Percentiles rank a stretch among this genome's conserved stretches.
phyloP scores from a whole-genome alignment of 1,139 yeast species.

The Diutina pseudorugosa region DNA sequence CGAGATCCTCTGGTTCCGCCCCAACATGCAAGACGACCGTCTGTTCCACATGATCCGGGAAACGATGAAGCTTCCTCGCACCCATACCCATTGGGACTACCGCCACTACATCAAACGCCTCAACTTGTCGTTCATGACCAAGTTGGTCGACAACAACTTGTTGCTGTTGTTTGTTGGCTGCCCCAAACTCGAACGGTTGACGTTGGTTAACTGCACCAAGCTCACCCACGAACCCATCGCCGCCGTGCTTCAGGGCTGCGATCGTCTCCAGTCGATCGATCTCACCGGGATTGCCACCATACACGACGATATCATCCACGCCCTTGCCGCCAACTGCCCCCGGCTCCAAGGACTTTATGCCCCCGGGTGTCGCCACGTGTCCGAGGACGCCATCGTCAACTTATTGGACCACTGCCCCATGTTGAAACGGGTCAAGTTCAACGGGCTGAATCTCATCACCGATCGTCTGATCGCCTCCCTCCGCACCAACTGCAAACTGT shows the following conservation, averaged over 20 bases:
- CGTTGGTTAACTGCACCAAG: slow-evolving; percentile 68
- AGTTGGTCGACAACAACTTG: slow-evolving; percentile 51
- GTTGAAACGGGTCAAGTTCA: slow-evolving; percentile 73
- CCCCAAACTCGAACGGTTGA: slow-evolving; percentile 68
- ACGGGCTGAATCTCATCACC: slow-evolving; percentile 56
- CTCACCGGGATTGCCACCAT: slow-evolving; percentile 68
- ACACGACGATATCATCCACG: slow-evolving; percentile 54
- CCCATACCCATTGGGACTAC: slow-evolving; percentile 56
- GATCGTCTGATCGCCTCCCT: slow-evolving; percentile 57
- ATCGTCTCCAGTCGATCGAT: slow-evolving; percentile 73
- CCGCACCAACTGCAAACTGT: slow-evolving; percentile 57
- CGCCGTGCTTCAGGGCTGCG: slow-evolving; percentile 50
- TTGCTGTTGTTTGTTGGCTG: slow-evolving; percentile 50
- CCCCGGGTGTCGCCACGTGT: slow-evolving; percentile 64
- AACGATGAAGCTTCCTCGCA: slow-evolving; percentile 38
- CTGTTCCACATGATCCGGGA: slow-evolving; percentile 39
- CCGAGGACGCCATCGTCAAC: slow-evolving; percentile 51
- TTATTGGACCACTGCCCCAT: slow-evolving; percentile 56
- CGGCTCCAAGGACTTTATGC: slow-evolving; percentile 85
- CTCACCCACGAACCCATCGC: slow-evolving; percentile 53
- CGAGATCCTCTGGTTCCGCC: slow-evolving; percentile 83
- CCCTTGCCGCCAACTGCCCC: slow-evolving; percentile 63
- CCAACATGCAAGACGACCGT: slow-evolving; percentile 50
- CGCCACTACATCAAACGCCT: slow-evolving; percentile 65
- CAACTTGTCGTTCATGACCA: slow-evolving; percentile 67